phyloP scores from a whole-genome alignment of 2,329 filamentous ascomycete species.

The Alternaria dauci region DNA sequence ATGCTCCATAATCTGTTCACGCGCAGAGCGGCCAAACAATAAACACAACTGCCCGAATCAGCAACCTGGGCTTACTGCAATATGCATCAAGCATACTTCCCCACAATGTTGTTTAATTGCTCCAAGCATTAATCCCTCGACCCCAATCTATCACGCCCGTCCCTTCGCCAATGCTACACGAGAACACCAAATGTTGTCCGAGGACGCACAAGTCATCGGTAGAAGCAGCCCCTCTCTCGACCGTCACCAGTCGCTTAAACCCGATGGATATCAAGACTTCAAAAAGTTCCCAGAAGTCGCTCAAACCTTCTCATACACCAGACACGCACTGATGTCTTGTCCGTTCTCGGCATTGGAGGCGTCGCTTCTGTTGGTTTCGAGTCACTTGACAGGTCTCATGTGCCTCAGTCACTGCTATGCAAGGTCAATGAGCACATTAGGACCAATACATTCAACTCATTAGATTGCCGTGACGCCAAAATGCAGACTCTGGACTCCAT shows the following conservation, averaged over 20 bases:
- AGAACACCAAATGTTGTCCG: not conserved
- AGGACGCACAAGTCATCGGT: not conserved
- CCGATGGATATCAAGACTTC: not conserved
- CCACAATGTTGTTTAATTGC: constrained; percentile 6
- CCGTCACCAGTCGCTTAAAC: not conserved
- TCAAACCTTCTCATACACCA: constrained; percentile 12
- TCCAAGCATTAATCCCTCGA: not conserved
- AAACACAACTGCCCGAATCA: not conserved
- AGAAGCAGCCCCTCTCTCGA: not conserved
- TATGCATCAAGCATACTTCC: not conserved
- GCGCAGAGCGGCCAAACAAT: too few relatives aligned
- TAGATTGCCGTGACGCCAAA: constrained; percentile 1
- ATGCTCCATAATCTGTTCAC: not conserved
- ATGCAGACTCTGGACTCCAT: not conserved
- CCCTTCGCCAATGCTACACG: not conserved
- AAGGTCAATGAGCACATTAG: not conserved
- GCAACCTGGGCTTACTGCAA: not conserved
- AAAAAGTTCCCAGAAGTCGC: not conserved
- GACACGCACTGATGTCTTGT: not conserved
- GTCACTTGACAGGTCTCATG: constrained; percentile 1
- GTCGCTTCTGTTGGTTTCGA: not conserved
- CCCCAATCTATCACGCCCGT: constrained; percentile 6
- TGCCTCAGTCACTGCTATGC: not conserved
- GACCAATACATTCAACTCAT: not conserved
- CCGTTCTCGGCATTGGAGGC: not conserved